These are phyloP conservation scores for Cucurbita moschata DNA, from an alignment of 306 rosid species.

Conservation along the genomic window DNA sequence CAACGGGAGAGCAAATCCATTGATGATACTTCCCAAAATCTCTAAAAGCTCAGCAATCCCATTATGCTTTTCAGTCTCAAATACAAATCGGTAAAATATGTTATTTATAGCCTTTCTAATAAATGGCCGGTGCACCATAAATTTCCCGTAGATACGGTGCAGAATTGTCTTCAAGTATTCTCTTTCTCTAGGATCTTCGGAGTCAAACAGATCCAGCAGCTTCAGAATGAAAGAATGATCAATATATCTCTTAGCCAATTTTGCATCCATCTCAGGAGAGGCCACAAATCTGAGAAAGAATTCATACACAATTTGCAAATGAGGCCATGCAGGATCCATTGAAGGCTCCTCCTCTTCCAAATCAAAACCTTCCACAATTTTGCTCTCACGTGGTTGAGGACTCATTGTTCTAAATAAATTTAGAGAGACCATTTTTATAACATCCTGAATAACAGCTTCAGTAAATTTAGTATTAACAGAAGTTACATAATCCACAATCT, in stretches of 20 bases:
- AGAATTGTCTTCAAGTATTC: conserved; percentile 57
- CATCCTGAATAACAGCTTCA: conserved; percentile 52
- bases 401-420: conserved; percentile 56
- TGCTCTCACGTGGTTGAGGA: conserved; percentile 63
- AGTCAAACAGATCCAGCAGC: conserved; percentile 60
- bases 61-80: conserved; percentile 66
- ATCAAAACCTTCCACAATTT: conserved; percentile 47
- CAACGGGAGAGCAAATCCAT: conserved; percentile 65
- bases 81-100: conserved; percentile 37
- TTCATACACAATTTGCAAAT: conserved; percentile 70
- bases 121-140: conserved; percentile 76
- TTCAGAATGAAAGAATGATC: conserved; percentile 54
- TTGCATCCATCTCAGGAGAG: conserved; percentile 60
- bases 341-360: conserved; percentile 78
- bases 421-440: conserved; percentile 44
- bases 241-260: conserved; percentile 53
- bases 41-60: conserved; percentile 62
- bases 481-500: conserved; percentile 55
- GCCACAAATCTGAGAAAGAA: conserved; percentile 58
- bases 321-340: conserved; percentile 80
- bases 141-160: conserved; percentile 52
- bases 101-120: conserved; percentile 63
- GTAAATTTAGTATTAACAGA: conserved; percentile 47
- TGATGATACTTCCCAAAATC: conserved; percentile 67
- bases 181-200: conserved; percentile 64